phyloP scores from a whole-genome alignment of 345 rosid genomes.

The Lepidium aucheri region DNA sequence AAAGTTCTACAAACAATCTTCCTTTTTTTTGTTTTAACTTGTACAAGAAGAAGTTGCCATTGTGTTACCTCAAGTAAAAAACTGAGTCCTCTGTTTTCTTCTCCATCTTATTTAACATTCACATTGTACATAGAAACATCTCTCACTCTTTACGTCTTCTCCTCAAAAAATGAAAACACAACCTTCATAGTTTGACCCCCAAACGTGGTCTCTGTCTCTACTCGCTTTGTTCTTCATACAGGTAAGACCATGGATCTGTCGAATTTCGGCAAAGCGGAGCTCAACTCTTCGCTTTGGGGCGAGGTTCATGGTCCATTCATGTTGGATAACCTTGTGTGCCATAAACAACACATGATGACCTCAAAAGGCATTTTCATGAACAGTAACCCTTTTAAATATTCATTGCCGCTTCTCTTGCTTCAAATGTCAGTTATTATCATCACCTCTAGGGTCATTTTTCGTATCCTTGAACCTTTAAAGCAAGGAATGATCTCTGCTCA shows the following conservation, averaged over 20 bases:
- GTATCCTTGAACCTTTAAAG: conserved; percentile 10
- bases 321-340: conserved; percentile 22
- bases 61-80: neutral
- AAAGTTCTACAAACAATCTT: conserved; percentile 1
- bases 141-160: neutral
- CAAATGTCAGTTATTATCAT: conserved; percentile 23
- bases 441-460: conserved; percentile 20
- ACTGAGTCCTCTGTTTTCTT: conserved; percentile 26
- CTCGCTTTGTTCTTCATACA: neutral
- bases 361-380: conserved; percentile 22
- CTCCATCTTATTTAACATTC: neutral
- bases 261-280: neutral
- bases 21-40: neutral
- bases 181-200: neutral
- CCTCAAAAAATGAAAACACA: neutral
- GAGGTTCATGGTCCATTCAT: conserved; percentile 18
- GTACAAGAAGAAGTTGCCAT: neutral
- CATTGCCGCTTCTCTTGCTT: conserved; percentile 14
- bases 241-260: neutral
- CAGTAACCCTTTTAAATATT: conserved; percentile 20
- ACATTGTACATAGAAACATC: conserved; percentile 4
- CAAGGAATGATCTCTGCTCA: conserved; percentile 32
- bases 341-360: neutral
- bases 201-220: neutral
- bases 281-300: conserved; percentile 9